These are phyloP conservation scores for Jaenimonas drosophilae DNA, from an alignment of 208 protist genomes.

Conservation along the genomic window DNA sequence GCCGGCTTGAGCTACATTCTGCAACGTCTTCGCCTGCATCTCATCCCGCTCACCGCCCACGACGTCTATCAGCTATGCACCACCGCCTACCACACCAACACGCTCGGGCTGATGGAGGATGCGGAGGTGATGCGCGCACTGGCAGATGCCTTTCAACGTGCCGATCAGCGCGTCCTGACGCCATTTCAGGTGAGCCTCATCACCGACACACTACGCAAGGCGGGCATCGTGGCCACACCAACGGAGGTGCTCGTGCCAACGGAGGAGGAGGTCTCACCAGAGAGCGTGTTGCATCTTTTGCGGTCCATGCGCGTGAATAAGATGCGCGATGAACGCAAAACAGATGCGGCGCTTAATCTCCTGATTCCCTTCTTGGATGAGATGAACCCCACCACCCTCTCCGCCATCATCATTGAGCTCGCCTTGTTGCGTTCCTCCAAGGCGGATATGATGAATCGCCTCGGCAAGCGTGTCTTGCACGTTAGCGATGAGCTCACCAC, in stretches of 20 bases:
- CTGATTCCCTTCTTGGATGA: conserved; percentile 61
- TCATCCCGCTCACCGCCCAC: conserved; percentile 71
- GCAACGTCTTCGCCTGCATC: conserved; percentile 41
- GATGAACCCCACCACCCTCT: conserved; percentile 57
- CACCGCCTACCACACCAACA: conserved; percentile 49
- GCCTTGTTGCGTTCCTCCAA: conserved; percentile 43
- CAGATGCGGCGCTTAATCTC: conserved; percentile 35
- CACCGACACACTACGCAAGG: conserved; percentile 61
- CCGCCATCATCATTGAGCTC: conserved; percentile 47
- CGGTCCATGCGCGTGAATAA: conserved; percentile 61
- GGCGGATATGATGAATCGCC: conserved; percentile 39
- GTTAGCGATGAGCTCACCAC: conserved; percentile 39
- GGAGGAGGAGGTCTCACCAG: conserved; percentile 64
- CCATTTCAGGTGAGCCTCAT: conserved; percentile 77
- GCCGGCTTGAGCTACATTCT: conserved; percentile 40
- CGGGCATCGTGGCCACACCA: conserved; percentile 36
- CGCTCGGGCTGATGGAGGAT: conserved; percentile 52
- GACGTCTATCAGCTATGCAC: conserved; percentile 80
- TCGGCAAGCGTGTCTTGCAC: conserved; percentile 43
- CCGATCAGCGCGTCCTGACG: conserved; percentile 67
- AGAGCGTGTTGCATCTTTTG: conserved; percentile 62
- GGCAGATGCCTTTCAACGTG: conserved; percentile 48
- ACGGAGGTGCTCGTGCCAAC: conserved; percentile 63
- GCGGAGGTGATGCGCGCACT: conserved; percentile 80
- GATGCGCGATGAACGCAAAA: conserved; percentile 67